phyloP scores from a whole-genome alignment of 495 filamentous ascomycete genomes.

The Achaetomiella virescens region DNA sequence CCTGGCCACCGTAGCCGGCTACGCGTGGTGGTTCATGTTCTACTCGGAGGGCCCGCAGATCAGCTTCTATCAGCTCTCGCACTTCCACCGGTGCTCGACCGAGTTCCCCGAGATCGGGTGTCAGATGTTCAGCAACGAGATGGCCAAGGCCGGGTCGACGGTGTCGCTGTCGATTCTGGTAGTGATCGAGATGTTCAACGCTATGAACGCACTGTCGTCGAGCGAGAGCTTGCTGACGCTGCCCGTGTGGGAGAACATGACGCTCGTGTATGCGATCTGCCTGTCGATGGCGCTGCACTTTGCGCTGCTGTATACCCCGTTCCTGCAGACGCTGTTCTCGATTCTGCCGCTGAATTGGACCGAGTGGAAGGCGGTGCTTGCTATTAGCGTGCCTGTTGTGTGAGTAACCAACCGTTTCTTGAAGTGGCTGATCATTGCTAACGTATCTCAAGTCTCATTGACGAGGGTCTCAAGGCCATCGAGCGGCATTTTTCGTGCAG shows the following conservation, averaged over 20 bases:
- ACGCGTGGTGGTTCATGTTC: constrained; percentile 99
- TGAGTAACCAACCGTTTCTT: constrained; percentile 47
- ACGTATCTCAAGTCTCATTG: constrained; percentile 62
- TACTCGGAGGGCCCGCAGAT: constrained; percentile 89
- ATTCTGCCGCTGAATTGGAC: constrained; percentile 82
- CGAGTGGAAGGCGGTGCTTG: constrained; percentile 90
- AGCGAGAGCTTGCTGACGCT: constrained; percentile 92
- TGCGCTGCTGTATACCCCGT: constrained; percentile 83
- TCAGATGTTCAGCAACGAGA: constrained; percentile 85
- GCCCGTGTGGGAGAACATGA: constrained; percentile 93
- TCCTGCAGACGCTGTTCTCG: constrained; percentile 82
- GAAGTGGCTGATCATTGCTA: constrained; percentile 24
- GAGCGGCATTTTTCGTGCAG: constrained; percentile 61
- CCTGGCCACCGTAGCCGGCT: constrained; percentile 89
- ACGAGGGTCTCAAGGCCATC: constrained; percentile 77
- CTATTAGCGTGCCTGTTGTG: constrained; percentile 90
- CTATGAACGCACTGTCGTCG: constrained; percentile 96
- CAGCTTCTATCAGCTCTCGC: constrained; percentile 81
- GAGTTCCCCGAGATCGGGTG: constrained; percentile 90
- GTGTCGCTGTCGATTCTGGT: constrained; percentile 87
- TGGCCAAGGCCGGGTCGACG: constrained; percentile 90
- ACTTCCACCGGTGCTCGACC: constrained; percentile 88
- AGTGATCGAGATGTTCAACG: constrained; percentile 99
- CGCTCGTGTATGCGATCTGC: constrained; percentile 88
- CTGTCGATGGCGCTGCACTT: constrained; percentile 98